Evolutionary conservation across 495 filamentous ascomycete genomes (phyloP), one percentile per base, ranked within the genome.

Genomic region (Neurospora intermedia): DNA sequence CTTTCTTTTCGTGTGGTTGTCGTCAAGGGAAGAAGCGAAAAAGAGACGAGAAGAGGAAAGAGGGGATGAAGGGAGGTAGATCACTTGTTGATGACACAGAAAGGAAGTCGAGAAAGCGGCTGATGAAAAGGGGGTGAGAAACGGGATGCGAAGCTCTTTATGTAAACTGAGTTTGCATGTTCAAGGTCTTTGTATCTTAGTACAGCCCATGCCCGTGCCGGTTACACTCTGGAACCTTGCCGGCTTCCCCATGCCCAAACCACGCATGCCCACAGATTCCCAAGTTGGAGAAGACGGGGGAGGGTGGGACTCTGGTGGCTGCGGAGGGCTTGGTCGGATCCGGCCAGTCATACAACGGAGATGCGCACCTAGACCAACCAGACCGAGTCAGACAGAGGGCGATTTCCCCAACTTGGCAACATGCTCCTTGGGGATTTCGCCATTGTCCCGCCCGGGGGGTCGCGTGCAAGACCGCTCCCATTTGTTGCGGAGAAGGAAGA

Each of bases 391-490:
- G 74, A 74, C 77, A 71, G 73, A 45, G 38, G 70, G 70, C 77
- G 69, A 79, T 75, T 77, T 72, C 70, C 74, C 78, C 77, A 74
- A 75, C 78, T 78, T 79, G 78, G 79, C 75, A 77, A 74, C 75
- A 66, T 69, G 69, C 31, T 72, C 74, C 75, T 75, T 75, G 77
- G 77, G 77, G 77, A 80, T 80, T 80, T 80, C 75, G 79, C 79
- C 79, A 76, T 74, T 77, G 73, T 78, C 71, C 71, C 78, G 78
- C 78, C 79, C 20, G 20, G 78, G 11, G 78, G 78, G 75, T 79
- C 74, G 75, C 76, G 72, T 76, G 77, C 78, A 77, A 23, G 11
- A 59, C 48, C 27, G 0, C 54, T 66, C 54, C 27, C 54, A 66
- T 62, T 31, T 62, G 54, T 62, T 62, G 54, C 48, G 48, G 48